Evolutionary conservation across 78 protist species (phyloP).

Genomic region (Bigelowiella natans): DNA sequence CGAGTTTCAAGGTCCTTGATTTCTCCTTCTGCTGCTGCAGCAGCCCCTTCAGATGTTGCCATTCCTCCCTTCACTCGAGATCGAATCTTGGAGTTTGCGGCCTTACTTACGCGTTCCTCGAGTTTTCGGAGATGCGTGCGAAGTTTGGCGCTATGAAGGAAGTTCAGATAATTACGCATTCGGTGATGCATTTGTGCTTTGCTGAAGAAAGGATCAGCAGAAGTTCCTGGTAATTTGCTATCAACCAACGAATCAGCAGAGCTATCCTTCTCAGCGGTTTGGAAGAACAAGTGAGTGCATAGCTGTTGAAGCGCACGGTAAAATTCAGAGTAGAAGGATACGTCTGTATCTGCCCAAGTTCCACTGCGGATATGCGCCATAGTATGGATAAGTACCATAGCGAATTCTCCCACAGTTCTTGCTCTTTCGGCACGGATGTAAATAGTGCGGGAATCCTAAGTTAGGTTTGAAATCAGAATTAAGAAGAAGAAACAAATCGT

Average conservation of each 20-base stretch:
- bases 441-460: background rate
- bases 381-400: background rate
- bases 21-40: too few species aligned
- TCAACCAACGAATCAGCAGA: background rate
- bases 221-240: background rate
- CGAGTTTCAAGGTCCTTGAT: background rate
- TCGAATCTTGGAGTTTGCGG: background rate
- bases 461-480: background rate
- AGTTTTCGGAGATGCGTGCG: background rate
- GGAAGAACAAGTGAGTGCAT: background rate
- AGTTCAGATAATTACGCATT: background rate
- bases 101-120: background rate
- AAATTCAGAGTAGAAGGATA: background rate
- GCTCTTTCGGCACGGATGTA: background rate
- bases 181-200: background rate
- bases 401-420: background rate
- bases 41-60: background rate
- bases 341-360: background rate
- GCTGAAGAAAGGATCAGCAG: background rate
- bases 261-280: background rate
- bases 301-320: background rate
- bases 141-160: background rate
- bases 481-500: background rate
- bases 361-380: background rate
- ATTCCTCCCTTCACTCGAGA: background rate